These are phyloP conservation scores for Discostella pseudostelligera DNA, from an alignment of 108 stramenopile genomes.

Conservation along the genomic window DNA sequence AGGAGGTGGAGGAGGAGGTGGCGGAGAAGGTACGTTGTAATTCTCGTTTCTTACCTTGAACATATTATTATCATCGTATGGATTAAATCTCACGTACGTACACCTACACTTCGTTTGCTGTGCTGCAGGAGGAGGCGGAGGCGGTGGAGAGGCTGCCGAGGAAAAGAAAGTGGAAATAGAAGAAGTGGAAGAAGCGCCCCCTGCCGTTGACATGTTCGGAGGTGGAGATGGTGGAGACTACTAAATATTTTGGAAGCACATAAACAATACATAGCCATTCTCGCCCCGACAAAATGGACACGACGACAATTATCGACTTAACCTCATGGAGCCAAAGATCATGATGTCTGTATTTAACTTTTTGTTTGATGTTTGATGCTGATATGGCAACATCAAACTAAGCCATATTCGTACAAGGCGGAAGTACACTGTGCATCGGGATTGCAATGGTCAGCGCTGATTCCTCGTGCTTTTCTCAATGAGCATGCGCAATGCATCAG, in stretches of 20 bases:
- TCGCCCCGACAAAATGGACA: too few relatives aligned
- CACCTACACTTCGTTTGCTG: too few relatives aligned
- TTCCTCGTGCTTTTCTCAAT: too few relatives aligned
- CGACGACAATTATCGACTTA: too few relatives aligned
- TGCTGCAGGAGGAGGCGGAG: constrained; percentile 32
- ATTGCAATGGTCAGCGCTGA: too few relatives aligned
- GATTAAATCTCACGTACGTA: neutral
- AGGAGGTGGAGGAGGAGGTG: constrained; percentile 86
- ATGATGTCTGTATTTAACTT: too few relatives aligned
- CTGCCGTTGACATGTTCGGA: constrained; percentile 72
- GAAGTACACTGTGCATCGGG: too few relatives aligned
- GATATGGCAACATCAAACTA: too few relatives aligned
- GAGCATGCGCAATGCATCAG: too few relatives aligned
- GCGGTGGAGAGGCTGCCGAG: constrained; percentile 58
- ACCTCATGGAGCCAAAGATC: too few relatives aligned
- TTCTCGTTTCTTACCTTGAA: neutral
- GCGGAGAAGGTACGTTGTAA: constrained; percentile 37
- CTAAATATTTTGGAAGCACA: constrained; percentile 36
- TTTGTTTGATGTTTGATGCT: too few relatives aligned
- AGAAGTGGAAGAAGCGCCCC: constrained; percentile 68
- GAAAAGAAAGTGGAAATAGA: constrained; percentile 57
- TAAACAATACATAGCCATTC: neutral
- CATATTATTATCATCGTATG: neutral
- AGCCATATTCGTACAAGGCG: too few relatives aligned
- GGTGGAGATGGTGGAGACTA: constrained; percentile 77